These are phyloP conservation scores for Thinopyrum elongatum DNA, from an alignment of 176 grass and related monocot species.

Conservation along the genomic window DNA sequence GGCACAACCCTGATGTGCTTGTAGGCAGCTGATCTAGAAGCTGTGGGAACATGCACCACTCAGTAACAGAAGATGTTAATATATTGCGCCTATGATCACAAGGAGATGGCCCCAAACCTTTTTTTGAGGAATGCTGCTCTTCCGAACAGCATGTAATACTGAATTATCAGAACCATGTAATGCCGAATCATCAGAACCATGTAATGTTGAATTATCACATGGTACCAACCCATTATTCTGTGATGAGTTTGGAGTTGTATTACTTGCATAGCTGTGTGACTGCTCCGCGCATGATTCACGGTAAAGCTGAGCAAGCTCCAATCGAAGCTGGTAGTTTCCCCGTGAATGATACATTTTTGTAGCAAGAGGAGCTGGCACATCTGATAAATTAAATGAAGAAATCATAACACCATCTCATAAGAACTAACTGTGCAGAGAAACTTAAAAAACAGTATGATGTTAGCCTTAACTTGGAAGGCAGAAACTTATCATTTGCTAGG, in stretches of 20 bases:
- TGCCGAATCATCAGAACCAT: slow-evolving; percentile 15
- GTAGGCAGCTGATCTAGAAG: slow-evolving; percentile 31
- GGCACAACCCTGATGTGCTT: slow-evolving; percentile 1
- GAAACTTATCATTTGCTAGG: slow-evolving; percentile 15
- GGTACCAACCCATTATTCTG: slow-evolving; percentile 40
- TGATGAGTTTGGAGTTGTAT: slow-evolving; percentile 3
- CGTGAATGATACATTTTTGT: slow-evolving; percentile 81
- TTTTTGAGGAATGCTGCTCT: slow-evolving; percentile 26
- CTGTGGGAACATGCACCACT: slow-evolving; percentile 18
- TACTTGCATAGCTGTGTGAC: slow-evolving; percentile 13
- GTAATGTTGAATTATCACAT: slow-evolving; percentile 15
- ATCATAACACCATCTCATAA: slow-evolving; percentile 17
- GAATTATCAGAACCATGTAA: slow-evolving; percentile 19
- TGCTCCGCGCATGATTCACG: slow-evolving; percentile 41
- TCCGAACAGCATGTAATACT: slow-evolving; percentile 27
- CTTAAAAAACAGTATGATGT: neutral
- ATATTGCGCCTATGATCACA: neutral
- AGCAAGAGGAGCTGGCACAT: slow-evolving; percentile 62
- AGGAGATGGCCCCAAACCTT: slow-evolving; percentile 33
- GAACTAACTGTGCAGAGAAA: neutral
- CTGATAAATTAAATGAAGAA: slow-evolving; percentile 41
- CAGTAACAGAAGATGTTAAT: slow-evolving; percentile 27
- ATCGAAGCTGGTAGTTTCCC: slow-evolving; percentile 46
- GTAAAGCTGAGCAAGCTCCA: slow-evolving; percentile 65
- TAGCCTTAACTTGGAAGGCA: neutral